These are phyloP conservation scores for Citrus inodora DNA, from an alignment of 345 rosid genomes.

Conservation along the genomic window DNA sequence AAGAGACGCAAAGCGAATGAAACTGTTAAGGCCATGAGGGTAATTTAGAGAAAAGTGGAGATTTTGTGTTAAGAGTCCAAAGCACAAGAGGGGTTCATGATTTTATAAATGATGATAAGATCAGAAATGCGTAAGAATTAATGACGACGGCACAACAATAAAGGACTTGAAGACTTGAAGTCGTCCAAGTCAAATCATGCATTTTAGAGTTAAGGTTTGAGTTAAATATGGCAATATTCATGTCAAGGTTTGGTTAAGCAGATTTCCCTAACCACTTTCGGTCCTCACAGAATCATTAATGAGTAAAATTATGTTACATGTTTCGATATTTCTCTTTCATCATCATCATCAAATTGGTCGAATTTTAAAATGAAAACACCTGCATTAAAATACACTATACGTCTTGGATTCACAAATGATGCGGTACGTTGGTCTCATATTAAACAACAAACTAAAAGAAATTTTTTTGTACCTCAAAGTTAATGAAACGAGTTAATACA, in stretches of 20 bases:
- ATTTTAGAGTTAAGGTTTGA: too few relatives aligned
- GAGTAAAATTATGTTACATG: not conserved
- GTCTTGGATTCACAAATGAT: too few relatives aligned
- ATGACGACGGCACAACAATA: not conserved
- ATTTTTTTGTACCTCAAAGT: too few relatives aligned
- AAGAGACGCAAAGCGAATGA: constrained; percentile 10
- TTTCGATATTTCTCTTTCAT: too few relatives aligned
- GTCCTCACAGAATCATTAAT: too few relatives aligned
- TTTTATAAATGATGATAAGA: not conserved
- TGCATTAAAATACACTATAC: too few relatives aligned
- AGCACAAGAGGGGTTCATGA: not conserved
- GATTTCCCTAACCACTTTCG: too few relatives aligned
- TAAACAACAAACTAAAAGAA: too few relatives aligned
- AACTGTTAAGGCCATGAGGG: constrained; percentile 6
- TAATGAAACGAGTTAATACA: too few relatives aligned
- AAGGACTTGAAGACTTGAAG: not conserved
- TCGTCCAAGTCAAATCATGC: not conserved
- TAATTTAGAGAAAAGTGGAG: not conserved
- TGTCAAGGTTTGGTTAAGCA: not conserved
- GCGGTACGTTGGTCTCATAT: too few relatives aligned
- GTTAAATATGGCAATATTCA: not conserved
- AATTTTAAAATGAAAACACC: too few relatives aligned
- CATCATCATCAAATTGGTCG: not conserved
- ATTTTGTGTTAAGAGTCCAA: not conserved
- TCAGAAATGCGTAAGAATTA: not conserved